phyloP scores from a whole-genome alignment of 768 basidiomycete genomes.

The Pisolithus microcarpus region DNA sequence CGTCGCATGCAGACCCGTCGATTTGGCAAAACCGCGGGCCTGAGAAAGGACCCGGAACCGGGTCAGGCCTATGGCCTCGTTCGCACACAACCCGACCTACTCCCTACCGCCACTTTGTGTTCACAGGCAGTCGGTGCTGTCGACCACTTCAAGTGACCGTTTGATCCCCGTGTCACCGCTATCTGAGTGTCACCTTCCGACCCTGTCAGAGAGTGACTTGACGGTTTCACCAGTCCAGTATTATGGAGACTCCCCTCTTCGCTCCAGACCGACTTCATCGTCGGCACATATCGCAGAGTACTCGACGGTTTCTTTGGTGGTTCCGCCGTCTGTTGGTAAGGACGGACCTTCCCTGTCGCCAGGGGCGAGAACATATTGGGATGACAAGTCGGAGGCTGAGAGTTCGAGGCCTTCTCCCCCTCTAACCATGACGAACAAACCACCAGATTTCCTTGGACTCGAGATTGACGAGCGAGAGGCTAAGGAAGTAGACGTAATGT shows the following conservation, averaged over 20 bases:
- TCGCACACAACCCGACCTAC: neutral
- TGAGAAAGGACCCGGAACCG: slow-evolving; percentile 10
- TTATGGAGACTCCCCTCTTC: slow-evolving; percentile 4
- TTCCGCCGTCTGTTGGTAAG: neutral
- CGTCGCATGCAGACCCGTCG: slow-evolving; percentile 42
- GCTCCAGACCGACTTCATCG: slow-evolving; percentile 1
- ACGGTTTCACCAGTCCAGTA: slow-evolving; percentile 6
- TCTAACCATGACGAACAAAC: neutral
- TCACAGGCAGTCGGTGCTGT: slow-evolving; percentile 1
- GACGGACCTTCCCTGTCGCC: neutral
- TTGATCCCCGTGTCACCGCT: slow-evolving; percentile 15
- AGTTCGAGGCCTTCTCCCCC: neutral
- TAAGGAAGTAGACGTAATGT: slow-evolving; percentile 48
- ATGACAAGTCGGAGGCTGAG: slow-evolving; percentile 6
- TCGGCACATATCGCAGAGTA: neutral
- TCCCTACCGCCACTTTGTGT: neutral
- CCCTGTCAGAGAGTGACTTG: slow-evolving; percentile 10
- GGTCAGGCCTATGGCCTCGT: neutral
- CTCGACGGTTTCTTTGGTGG: slow-evolving; percentile 5
- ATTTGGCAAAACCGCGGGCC: slow-evolving; percentile 5
- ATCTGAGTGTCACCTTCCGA: slow-evolving; percentile 10
- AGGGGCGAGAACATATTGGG: neutral
- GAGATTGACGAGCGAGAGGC: slow-evolving; percentile 53
- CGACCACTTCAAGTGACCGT: slow-evolving; percentile 16
- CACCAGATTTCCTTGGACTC: slow-evolving; percentile 21